These are phyloP conservation scores for Ophiostoma himal-ulmi DNA, from an alignment of 2,329 filamentous ascomycete species.

Conservation along the genomic window DNA sequence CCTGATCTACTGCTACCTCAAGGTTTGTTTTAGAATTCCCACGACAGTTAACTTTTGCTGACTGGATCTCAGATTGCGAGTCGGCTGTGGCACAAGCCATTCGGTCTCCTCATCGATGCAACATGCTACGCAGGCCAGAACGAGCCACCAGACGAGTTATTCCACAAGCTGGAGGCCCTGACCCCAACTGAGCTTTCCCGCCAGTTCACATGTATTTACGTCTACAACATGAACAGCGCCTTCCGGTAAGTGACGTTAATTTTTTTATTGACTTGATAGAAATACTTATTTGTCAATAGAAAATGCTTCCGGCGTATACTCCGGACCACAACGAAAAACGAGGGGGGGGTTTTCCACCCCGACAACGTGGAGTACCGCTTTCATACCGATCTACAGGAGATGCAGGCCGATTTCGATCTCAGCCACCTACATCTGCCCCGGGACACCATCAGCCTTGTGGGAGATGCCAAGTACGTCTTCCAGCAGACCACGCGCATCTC, in stretches of 20 bases:
- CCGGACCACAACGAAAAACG: conserved; percentile 55
- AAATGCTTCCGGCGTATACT: conserved; percentile 62
- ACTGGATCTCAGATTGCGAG: conserved; percentile 52
- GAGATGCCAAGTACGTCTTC: conserved; percentile 60
- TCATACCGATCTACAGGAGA: conserved; percentile 58
- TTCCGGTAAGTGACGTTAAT: conserved; percentile 45
- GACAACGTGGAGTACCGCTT: conserved; percentile 61
- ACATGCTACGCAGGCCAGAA: conserved; percentile 65
- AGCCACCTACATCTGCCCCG: conserved; percentile 62
- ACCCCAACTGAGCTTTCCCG: conserved; percentile 56
- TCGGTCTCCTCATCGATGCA: conserved; percentile 61
- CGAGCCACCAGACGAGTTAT: conserved; percentile 60
- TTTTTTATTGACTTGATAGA: neutral
- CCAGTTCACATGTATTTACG: conserved; percentile 56
- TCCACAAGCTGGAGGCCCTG: conserved; percentile 57
- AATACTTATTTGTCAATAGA: conserved; percentile 30
- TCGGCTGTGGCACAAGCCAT: conserved; percentile 63
- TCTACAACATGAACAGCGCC: conserved; percentile 69
- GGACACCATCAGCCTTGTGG: conserved; percentile 63
- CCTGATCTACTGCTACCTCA: conserved; percentile 61
- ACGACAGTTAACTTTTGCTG: neutral
- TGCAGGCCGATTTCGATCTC: conserved; percentile 61
- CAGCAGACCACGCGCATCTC: conserved; percentile 60
- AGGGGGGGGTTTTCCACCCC: conserved; percentile 56
- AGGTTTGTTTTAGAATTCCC: conserved; percentile 39